These are phyloP conservation scores for Theobroma cacao DNA, from an alignment of 345 rosid genomes.

Conservation along the genomic window DNA sequence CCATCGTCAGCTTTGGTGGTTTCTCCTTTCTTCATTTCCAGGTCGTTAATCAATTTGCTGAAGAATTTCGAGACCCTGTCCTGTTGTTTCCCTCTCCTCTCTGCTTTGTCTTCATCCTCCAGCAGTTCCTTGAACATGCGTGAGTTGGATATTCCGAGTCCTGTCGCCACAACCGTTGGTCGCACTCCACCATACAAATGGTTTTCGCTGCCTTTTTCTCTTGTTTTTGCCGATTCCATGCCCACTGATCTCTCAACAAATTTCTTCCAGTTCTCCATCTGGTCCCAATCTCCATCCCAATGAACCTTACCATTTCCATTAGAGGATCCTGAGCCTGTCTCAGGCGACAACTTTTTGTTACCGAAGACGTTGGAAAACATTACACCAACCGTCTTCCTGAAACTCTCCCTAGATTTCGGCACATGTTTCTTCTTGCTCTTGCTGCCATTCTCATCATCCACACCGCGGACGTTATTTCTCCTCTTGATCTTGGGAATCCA, in stretches of 20 bases:
- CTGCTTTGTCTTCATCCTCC: slow-evolving; percentile 9
- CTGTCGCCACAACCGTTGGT: neutral
- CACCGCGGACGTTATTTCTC: neutral
- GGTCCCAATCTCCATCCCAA: neutral
- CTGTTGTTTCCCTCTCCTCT: neutral
- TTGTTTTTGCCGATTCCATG: neutral
- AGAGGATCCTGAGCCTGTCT: neutral
- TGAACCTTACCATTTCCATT: neutral
- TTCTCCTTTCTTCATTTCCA: slow-evolving; percentile 1
- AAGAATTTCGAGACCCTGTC: neutral
- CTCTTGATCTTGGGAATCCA: slow-evolving; percentile 27
- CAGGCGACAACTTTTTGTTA: slow-evolving; percentile 4
- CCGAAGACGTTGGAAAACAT: slow-evolving; percentile 30
- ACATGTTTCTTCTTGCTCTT: slow-evolving; percentile 14
- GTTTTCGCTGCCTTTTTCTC: neutral
- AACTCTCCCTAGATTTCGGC: neutral
- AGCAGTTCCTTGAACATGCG: slow-evolving; percentile 6
- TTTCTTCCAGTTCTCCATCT: neutral
- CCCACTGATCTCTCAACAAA: neutral
- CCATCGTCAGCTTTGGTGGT: neutral
- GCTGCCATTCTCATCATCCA: neutral
- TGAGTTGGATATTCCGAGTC: neutral
- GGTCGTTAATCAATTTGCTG: neutral
- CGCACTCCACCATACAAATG: neutral
- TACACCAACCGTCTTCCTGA: slow-evolving; percentile 25